Conservation (phyloP, 768 basidiomycete genomes). For the Cyathus striatus region DNA sequence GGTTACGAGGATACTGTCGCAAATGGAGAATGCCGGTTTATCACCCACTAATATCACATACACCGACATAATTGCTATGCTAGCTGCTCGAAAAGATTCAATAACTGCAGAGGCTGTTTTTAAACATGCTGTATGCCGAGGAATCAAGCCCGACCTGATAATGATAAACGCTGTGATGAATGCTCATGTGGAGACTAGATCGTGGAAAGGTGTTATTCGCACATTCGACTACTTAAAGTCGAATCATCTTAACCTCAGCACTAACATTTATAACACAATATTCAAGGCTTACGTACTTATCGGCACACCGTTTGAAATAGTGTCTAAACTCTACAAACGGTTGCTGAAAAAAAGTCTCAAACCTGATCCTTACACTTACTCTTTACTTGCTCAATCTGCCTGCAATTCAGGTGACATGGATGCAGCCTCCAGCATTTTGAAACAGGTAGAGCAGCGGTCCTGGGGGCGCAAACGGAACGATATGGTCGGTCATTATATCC, state of each 20-base stretch:
- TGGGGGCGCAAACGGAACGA: constrained; percentile 23
- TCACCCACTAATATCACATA: constrained; percentile 50
- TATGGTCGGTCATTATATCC: constrained; percentile 50
- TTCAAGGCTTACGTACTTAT: constrained; percentile 81
- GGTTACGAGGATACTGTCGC: constrained; percentile 43
- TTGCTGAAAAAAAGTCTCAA: constrained; percentile 41
- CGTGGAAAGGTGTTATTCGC: constrained; percentile 71
- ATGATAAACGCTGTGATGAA: constrained; percentile 77
- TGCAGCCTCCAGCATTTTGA: constrained; percentile 60
- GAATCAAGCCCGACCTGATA: constrained; percentile 53
- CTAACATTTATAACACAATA: constrained; percentile 71
- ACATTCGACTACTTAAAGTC: constrained; percentile 57
- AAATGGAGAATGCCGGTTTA: constrained; percentile 54
- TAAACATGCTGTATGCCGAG: constrained; percentile 56
- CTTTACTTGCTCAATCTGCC: constrained; percentile 75
- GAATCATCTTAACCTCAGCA: constrained; percentile 36
- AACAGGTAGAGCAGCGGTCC: constrained; percentile 55
- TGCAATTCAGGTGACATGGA: constrained; percentile 67
- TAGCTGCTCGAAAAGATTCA: constrained; percentile 58
- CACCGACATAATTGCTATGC: constrained; percentile 61
- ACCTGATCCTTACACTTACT: constrained; percentile 63
- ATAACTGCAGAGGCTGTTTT: constrained; percentile 64
- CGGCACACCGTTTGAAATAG: constrained; percentile 67
- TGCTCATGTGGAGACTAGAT: constrained; percentile 75
- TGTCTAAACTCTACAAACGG: constrained; percentile 56